Base-by-base conservation (phyloP, 1,284 basidiomycete species). In the Malassezia cuniculi region DNA sequence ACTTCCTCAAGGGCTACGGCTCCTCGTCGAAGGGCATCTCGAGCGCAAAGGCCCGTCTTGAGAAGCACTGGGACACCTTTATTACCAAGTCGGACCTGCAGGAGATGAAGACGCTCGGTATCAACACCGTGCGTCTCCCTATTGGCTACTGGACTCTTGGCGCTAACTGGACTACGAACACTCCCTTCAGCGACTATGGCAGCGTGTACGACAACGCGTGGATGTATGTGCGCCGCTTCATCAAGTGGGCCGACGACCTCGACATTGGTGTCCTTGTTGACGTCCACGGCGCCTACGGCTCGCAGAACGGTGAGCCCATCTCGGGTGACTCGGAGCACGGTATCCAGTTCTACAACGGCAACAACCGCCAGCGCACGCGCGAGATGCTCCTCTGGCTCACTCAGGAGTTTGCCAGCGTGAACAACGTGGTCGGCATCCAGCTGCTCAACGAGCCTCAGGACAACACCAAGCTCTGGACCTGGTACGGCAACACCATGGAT, bases 1-100 rank as follows among this genome's bases (percentile, higher is more conserved):
- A 71, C 48, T 46, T 73, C 6, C 67, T 71, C 1, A 55, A 52
- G 20, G 71, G 71, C 9, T 73, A 69, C 55, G 70, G 68, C 74
- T 79, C 56, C 72, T 79, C 44, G 73, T 73, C 18, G 72, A 46
- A 64, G 6, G 68, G 69, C 15, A 51, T 69, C 7, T 52, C 57
- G 32, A 63, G 60, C 47, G 78, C 81, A 14, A 51, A 42, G n/a
- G 50, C 57, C 10, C 49, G 53, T 39, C 45, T 85, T 44, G 80
- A 84, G 66, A 71, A 71, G 31, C 81, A 82, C 65, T 85, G 82
- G 82, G 79, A 81, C 52, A 80, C 78, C 5, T 85, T 78, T 69
- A 77, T 84, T 62, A 77, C 71, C n/a, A 69, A 71, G 35, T 57
- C 61, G 24, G 71, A 72, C 43, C 71, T 72, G 47, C 51, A 54